Evolutionary conservation across 371 early-diverging fungal species (phyloP), one percentile per base, ranked within the genome.

Genomic region (Chytridiales sp.): DNA sequence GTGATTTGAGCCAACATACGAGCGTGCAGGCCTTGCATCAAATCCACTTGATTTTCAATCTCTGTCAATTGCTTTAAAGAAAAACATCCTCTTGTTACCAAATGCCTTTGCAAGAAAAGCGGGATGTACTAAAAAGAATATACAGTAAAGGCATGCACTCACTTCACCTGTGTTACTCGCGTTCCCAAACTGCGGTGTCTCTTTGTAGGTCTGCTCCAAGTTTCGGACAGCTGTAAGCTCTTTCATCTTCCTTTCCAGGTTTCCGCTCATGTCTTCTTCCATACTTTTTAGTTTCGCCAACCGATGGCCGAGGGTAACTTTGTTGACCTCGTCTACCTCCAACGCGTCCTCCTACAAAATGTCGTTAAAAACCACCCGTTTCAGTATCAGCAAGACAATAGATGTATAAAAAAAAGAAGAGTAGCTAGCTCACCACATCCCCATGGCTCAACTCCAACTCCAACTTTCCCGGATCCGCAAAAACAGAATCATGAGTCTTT

Each of bases 241-340:
- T 34, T 61, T 53, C 51, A 69, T 64, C 40, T 60, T 60, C 46
- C 72, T 65, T 15, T 51, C 68, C 4, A 73, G 27, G 17, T 19
- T 34, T 15, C 11, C 29, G 27, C 17, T 35, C 4, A 75, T 36
- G 11, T 70, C 67, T 19, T 61, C 67, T 22, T 64, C 67, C 8
- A 47, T 65, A 4, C 32, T 30, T 2, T 62, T 42, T 17, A 78
- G 50, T 30, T 52, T 41, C 1, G 62, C 63, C 13, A 78, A 64
- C 9, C 61, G 47, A 22, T 68, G 64, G 9, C 78, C 78, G 29
- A 78, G 66, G 22, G 59, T 36, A 6, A 63, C 60, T 61, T 72
- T 72, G 8, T 66, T 69, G 26, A 66, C 53, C 13, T 78, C 78
- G 53, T 73, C 72, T 24, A 78, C 72, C 17, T 63, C 64, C 2